Percentiles rank a stretch among this genome's conserved stretches.
Conservation (phyloP, 176 grass and related monocot genomes). For the Eragrostis curvula region DNA sequence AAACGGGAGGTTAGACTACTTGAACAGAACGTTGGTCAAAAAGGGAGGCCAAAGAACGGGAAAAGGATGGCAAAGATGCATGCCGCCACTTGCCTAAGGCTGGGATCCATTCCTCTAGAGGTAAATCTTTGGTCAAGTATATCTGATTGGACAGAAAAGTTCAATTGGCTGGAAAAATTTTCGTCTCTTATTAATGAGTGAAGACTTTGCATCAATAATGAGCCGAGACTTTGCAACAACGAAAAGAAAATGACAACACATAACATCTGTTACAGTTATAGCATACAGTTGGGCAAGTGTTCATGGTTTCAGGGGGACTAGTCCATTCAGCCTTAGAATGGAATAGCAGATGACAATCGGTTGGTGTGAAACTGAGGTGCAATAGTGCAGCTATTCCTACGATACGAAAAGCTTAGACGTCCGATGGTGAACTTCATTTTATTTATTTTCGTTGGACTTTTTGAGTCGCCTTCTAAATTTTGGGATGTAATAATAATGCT, state of each 20-base stretch:
- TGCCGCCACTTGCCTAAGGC: background rate
- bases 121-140: background rate
- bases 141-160: background rate
- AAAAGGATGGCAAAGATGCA: background rate
- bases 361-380: too few relatives aligned
- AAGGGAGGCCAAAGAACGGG: background rate
- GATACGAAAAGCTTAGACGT: too few relatives aligned
- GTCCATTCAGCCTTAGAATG: too few relatives aligned
- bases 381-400: too few relatives aligned
- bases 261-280: too few relatives aligned
- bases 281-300: background rate
- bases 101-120: background rate
- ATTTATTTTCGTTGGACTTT: too few relatives aligned
- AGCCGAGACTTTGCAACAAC: background rate
- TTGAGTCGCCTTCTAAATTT: too few relatives aligned
- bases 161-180: constrained; percentile 9
- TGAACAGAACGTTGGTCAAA: background rate
- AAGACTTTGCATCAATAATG: background rate
- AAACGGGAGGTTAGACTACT: background rate
- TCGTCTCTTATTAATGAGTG: background rate
- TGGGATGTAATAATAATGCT: too few relatives aligned
- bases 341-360: too few relatives aligned
- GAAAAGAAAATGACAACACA: background rate
- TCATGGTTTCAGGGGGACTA: background rate
- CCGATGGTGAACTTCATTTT: too few relatives aligned